Percentiles rank a stretch among this genome's conserved stretches.
phyloP scores from a whole-genome alignment of 1,139 yeast species.

The Trichomonascaceae sp. region DNA sequence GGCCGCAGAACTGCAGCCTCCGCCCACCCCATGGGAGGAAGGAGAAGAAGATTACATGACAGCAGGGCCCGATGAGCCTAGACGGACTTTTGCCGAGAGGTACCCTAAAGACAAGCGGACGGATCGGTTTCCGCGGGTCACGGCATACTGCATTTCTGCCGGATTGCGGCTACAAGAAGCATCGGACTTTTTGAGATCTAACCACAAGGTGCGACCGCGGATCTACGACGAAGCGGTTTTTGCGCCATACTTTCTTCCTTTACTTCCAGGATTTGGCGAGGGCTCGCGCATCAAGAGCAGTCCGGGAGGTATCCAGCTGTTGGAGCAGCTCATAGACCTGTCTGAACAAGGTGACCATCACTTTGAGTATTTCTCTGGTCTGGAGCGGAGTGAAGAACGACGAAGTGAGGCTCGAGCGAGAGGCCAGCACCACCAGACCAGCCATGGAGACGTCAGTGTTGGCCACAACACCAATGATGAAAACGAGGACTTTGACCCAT shows the following conservation, averaged over 20 bases:
- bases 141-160: slow-evolving; percentile 83
- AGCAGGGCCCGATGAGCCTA: slow-evolving; percentile 20
- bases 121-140: slow-evolving; percentile 64
- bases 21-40: slow-evolving; percentile 10
- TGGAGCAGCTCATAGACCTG: slow-evolving; percentile 68
- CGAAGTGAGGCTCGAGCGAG: slow-evolving; percentile 1
- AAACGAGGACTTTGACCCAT: slow-evolving; percentile 39
- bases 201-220: slow-evolving; percentile 77
- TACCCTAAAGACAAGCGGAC: slow-evolving; percentile 57
- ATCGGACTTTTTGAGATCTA: slow-evolving; percentile 46
- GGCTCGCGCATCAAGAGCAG: slow-evolving; percentile 77
- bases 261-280: slow-evolving; percentile 67
- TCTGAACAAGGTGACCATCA: slow-evolving; percentile 84
- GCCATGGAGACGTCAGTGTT: too few relatives aligned
- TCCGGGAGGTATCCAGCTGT: slow-evolving; percentile 49
- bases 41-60: slow-evolving; percentile 8
- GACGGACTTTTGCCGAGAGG: slow-evolving; percentile 52
- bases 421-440: slow-evolving; percentile 34
- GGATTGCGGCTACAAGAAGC: slow-evolving; percentile 57
- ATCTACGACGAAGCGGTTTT: slow-evolving; percentile 83
- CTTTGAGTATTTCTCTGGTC: slow-evolving; percentile 82
- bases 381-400: slow-evolving; percentile 33
- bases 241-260: slow-evolving; percentile 79
- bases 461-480: slow-evolving; percentile 32
- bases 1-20: slow-evolving; percentile 15